phyloP scores from a whole-genome alignment of 1,284 basidiomycete species.

The Thecaphora thlaspeos region DNA sequence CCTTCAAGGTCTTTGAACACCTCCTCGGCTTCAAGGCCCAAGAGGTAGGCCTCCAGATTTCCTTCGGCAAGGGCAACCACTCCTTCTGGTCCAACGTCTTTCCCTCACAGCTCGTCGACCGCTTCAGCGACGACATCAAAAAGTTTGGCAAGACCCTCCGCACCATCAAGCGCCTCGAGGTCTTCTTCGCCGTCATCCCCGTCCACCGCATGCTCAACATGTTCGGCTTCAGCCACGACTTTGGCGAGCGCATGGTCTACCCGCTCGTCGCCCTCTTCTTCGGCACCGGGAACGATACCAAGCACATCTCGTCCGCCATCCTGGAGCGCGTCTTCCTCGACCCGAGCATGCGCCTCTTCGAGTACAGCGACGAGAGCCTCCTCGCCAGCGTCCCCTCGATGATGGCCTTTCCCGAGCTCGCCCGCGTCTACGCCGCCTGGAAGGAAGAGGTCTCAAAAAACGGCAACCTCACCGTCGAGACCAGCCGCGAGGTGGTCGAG shows the following conservation, averaged over 20 bases:
- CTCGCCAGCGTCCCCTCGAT: conserved; percentile 61
- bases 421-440: conserved; percentile 63
- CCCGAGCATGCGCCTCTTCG: conserved; percentile 63
- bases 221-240: conserved; percentile 59
- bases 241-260: conserved; percentile 66
- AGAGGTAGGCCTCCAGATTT: conserved; percentile 51
- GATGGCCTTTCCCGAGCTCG: conserved; percentile 61
- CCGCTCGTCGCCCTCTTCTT: conserved; percentile 66
- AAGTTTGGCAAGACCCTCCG: conserved; percentile 47
- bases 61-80: conserved; percentile 50
- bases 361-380: conserved; percentile 48
- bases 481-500: conserved; percentile 61
- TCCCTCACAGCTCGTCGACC: conserved; percentile 49
- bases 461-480: conserved; percentile 61
- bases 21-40: conserved; percentile 42
- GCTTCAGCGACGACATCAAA: conserved; percentile 42
- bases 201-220: conserved; percentile 44
- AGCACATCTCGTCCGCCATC: conserved; percentile 65
- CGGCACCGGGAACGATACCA: conserved; percentile 68
- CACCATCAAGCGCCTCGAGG: conserved; percentile 50
- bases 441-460: conserved; percentile 60
- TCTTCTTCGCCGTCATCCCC: conserved; percentile 49
- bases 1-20: conserved; percentile 49
- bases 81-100: conserved; percentile 51
- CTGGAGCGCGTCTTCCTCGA: conserved; percentile 66